Conservation (phyloP, 495 filamentous ascomycete species). For the Daldinia grandis region DNA sequence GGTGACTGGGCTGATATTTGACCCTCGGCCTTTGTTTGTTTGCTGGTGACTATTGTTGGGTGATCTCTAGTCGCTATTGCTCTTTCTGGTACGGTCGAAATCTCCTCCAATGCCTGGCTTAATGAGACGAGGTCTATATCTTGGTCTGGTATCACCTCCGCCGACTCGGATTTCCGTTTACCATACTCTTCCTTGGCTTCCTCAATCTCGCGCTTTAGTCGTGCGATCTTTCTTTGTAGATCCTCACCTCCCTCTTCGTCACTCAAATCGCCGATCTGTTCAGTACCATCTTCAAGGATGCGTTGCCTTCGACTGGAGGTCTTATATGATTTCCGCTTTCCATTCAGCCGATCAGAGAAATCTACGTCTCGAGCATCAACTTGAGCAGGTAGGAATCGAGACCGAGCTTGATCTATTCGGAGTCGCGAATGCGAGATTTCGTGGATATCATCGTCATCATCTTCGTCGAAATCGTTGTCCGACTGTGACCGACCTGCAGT, state of each 20-base stretch:
- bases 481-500: slow-evolving; percentile 72
- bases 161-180: slow-evolving; percentile 54
- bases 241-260: slow-evolving; percentile 75
- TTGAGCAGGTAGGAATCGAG: slow-evolving; percentile 75
- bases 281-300: slow-evolving; percentile 65
- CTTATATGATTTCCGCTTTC: slow-evolving; percentile 82
- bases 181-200: slow-evolving; percentile 76
- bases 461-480: slow-evolving; percentile 65
- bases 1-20: slow-evolving; percentile 14
- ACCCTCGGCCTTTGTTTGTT: slow-evolving; percentile 22
- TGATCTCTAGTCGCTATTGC: slow-evolving; percentile 42
- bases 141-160: slow-evolving; percentile 43
- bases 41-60: slow-evolving; percentile 27
- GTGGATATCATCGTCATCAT: slow-evolving; percentile 66
- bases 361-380: slow-evolving; percentile 78
- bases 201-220: slow-evolving; percentile 78
- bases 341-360: slow-evolving; percentile 81
- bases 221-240: slow-evolving; percentile 77
- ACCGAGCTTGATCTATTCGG: slow-evolving; percentile 78
- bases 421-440: slow-evolving; percentile 79
- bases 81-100: slow-evolving; percentile 52
- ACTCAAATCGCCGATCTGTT: slow-evolving; percentile 71
- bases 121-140: slow-evolving; percentile 63
- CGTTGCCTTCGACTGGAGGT: slow-evolving; percentile 71
- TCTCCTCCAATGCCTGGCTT: slow-evolving; percentile 70